These are phyloP conservation scores for Blastomyces gilchristii DNA, from an alignment of 2,329 filamentous ascomycete genomes.

Conservation along the genomic window DNA sequence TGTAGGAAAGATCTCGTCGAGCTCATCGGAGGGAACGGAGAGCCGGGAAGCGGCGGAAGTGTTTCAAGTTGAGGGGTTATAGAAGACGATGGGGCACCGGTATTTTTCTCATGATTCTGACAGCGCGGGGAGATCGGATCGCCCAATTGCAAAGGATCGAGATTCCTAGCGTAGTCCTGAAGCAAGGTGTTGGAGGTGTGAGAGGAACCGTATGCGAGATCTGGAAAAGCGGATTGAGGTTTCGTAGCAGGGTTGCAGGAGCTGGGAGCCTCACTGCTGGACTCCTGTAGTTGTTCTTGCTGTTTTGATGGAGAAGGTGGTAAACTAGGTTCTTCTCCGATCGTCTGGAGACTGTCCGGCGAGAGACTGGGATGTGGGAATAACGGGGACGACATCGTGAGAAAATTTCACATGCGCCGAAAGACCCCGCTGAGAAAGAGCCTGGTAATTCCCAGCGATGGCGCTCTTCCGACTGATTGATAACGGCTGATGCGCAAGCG, in stretches of 20 bases:
- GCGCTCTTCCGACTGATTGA: background rate
- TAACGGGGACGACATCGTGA: slow-evolving; percentile 9
- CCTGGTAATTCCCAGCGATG: background rate
- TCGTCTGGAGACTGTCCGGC: slow-evolving; percentile 12
- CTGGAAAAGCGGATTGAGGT: slow-evolving; percentile 20
- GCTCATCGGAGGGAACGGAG: slow-evolving; percentile 24
- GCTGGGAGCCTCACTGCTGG: slow-evolving; percentile 15
- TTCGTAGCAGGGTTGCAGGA: slow-evolving; percentile 10
- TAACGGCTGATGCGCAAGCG: background rate
- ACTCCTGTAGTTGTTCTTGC: background rate
- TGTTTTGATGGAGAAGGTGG: slow-evolving; percentile 2
- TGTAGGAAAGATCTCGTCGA: slow-evolving; percentile 27
- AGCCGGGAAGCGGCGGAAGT: background rate
- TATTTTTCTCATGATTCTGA: slow-evolving; percentile 15
- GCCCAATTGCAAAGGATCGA: slow-evolving; percentile 33
- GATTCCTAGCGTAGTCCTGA: slow-evolving; percentile 35
- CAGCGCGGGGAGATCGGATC: slow-evolving; percentile 24
- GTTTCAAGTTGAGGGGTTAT: slow-evolving; percentile 14
- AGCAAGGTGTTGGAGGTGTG: slow-evolving; percentile 23
- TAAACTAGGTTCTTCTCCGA: slow-evolving; percentile 12
- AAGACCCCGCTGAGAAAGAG: background rate
- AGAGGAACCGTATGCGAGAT: slow-evolving; percentile 19
- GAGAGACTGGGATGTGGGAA: slow-evolving; percentile 14
- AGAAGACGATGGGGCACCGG: slow-evolving; percentile 17
- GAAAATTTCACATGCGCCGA: background rate